Evolutionary conservation across 306 rosid species (phyloP).

Genomic region (Lablab purpureus): DNA sequence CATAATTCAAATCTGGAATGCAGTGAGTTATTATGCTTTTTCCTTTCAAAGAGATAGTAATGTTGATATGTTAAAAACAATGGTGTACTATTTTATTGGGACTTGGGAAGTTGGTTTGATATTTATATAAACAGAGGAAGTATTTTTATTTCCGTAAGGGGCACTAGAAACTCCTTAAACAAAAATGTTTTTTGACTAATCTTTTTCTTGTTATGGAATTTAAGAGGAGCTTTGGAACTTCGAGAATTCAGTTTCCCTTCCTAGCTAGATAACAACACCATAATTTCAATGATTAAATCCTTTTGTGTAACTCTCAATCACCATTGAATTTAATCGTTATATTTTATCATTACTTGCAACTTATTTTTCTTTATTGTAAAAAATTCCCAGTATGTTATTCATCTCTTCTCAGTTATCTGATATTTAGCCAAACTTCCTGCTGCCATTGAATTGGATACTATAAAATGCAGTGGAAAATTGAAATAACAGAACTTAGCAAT

Average conservation of each 20-base stretch:
- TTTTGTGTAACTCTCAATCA: neutral
- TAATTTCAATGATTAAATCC: neutral
- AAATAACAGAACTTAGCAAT: constrained; percentile 10
- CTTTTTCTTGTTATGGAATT: neutral
- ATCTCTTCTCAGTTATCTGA: constrained; percentile 20
- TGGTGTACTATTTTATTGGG: neutral
- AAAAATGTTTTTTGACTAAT: constrained; percentile 1
- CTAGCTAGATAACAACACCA: constrained; percentile 22
- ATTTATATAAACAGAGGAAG: neutral
- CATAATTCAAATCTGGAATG: neutral
- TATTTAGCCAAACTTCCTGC: neutral
- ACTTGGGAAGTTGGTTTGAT: constrained; percentile 17
- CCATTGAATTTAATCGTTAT: neutral
- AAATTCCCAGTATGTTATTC: neutral
- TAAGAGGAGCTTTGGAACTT: constrained; percentile 25
- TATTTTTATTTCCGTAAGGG: neutral
- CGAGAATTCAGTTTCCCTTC: neutral
- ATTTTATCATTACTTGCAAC: neutral
- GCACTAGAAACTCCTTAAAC: neutral
- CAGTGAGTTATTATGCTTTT: constrained; percentile 21
- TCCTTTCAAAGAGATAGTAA: neutral
- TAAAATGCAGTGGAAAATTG: constrained; percentile 16
- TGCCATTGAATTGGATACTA: neutral
- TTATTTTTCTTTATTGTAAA: neutral
- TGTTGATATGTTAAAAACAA: neutral